Percentiles rank a stretch among this genome's conserved stretches.
phyloP scores from a whole-genome alignment of 2,329 filamentous ascomycete species.

The Aureobasidium lini region DNA sequence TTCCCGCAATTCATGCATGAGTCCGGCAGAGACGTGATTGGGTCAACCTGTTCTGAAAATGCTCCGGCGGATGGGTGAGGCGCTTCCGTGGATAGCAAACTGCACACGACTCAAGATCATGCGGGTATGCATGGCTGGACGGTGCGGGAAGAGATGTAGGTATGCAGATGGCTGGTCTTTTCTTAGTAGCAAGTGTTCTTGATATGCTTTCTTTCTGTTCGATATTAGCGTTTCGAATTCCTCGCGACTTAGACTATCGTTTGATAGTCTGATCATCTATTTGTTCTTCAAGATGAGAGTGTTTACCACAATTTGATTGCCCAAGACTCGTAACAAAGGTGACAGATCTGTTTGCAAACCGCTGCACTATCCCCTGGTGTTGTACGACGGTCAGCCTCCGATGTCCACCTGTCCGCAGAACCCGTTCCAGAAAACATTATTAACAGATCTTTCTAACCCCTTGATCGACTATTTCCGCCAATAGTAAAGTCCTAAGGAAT shows the following conservation, averaged over 20 bases:
- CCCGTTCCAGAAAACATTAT: background rate
- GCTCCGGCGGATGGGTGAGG: background rate
- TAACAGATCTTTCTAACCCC: background rate
- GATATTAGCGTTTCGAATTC: background rate
- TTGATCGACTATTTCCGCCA: background rate
- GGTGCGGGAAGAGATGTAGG: background rate
- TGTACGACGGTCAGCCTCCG: background rate
- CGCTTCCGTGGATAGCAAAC: background rate
- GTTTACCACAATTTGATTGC: background rate
- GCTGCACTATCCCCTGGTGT: background rate
- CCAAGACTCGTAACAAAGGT: background rate
- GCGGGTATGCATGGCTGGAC: constrained; percentile 6
- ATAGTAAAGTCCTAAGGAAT: background rate
- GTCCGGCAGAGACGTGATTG: background rate
- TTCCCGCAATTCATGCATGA: background rate
- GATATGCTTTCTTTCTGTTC: background rate
- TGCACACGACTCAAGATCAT: background rate
- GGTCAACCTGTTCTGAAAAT: background rate
- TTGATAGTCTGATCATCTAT: background rate
- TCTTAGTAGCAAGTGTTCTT: background rate
- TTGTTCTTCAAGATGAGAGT: background rate
- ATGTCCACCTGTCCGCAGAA: background rate
- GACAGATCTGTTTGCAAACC: background rate
- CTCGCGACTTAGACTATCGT: background rate
- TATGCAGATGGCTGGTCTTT: background rate